Evolutionary conservation across 2,329 filamentous ascomycete genomes (phyloP).

Genomic region (Exophiala viscosa): DNA sequence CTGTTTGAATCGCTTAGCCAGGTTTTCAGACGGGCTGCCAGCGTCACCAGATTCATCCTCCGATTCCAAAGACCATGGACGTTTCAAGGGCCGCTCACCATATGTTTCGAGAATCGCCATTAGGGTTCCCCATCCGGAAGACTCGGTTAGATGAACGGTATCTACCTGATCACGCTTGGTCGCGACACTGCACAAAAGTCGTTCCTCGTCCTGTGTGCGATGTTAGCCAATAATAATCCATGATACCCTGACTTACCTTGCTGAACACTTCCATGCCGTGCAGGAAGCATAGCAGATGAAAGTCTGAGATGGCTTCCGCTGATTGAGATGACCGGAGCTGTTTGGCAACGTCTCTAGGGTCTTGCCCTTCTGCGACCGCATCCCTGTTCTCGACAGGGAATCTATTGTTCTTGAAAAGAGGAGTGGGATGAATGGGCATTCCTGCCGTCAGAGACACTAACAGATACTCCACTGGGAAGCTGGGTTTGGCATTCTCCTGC

Average conservation of each 20-base stretch:
- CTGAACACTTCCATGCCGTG: constrained; percentile 74
- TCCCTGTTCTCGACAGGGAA: constrained; percentile 94
- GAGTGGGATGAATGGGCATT: constrained; percentile 77
- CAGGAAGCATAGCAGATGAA: constrained; percentile 88
- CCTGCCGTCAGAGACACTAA: constrained; percentile 94
- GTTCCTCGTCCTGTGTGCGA: constrained; percentile 72
- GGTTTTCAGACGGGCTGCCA: constrained; percentile 50
- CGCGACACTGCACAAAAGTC: constrained; percentile 79
- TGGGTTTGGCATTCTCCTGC: constrained; percentile 93
- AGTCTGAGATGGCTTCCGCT: constrained; percentile 75
- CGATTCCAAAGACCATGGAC: constrained; percentile 32
- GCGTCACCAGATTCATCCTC: constrained; percentile 40
- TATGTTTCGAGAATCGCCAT: constrained; percentile 85
- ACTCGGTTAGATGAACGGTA: constrained; percentile 77
- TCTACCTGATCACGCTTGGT: constrained; percentile 76
- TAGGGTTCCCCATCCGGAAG: constrained; percentile 89
- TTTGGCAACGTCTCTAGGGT: constrained; percentile 65
- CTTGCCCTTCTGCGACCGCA: constrained; percentile 78
- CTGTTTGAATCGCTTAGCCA: constrained; percentile 64
- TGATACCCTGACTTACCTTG: constrained; percentile 60
- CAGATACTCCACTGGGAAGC: constrained; percentile 94
- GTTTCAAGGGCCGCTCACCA: constrained; percentile 70
- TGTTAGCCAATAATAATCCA: constrained; percentile 22
- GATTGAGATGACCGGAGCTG: constrained; percentile 65
- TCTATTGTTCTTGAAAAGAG: constrained; percentile 65